Conservation (phyloP, 2,329 filamentous ascomycete genomes). For the Penicillium carneum region DNA sequence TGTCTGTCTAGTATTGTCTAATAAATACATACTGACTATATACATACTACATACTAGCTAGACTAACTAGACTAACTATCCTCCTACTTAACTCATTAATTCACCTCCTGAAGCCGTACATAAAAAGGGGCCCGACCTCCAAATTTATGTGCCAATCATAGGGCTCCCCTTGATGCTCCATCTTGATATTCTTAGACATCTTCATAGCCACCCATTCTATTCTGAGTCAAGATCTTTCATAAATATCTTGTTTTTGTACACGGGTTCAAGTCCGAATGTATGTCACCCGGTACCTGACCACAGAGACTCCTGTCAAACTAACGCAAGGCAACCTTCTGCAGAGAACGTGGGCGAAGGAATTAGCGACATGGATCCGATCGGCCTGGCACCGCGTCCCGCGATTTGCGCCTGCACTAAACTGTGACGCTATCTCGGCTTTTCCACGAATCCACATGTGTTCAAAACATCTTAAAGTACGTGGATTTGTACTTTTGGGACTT, state of each 20-base stretch:
- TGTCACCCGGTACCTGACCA: slow-evolving; percentile 5
- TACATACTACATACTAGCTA: not conserved
- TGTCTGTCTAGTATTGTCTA: no score
- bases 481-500: not conserved
- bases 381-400: slow-evolving; percentile 6
- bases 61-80: not conserved
- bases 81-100: not conserved
- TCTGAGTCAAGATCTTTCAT: not conserved
- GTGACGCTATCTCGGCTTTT: slow-evolving; percentile 8
- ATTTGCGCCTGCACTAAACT: slow-evolving; percentile 9
- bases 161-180: slow-evolving; percentile 17
- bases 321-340: slow-evolving; percentile 5
- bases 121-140: slow-evolving; percentile 18
- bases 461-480: not conserved
- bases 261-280: not conserved
- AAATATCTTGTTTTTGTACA: not conserved
- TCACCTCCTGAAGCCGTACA: slow-evolving; percentile 14
- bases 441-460: slow-evolving; percentile 4
- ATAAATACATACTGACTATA: not conserved
- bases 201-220: slow-evolving; percentile 8
- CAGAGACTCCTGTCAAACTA: slow-evolving; percentile 3
- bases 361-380: slow-evolving; percentile 9
- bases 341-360: slow-evolving; percentile 5
- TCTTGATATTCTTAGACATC: slow-evolving; percentile 22
- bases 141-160: slow-evolving; percentile 20